These are phyloP conservation scores for Ormosia emarginata DNA, from an alignment of 306 rosid genomes.

Conservation along the genomic window DNA sequence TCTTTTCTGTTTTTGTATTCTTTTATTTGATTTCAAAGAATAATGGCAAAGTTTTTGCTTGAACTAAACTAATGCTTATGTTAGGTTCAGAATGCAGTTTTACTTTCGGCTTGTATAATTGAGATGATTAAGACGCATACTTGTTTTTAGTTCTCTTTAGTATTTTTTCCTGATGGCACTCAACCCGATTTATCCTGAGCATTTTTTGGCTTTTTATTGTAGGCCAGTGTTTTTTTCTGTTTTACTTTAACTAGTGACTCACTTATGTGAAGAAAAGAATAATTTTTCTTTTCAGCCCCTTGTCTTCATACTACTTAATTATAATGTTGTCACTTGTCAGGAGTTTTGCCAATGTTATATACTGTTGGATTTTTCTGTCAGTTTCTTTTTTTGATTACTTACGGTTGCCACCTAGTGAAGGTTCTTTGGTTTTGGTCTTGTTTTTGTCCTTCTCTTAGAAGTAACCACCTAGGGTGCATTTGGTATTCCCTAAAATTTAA, in stretches of 20 bases:
- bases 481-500: too few species aligned
- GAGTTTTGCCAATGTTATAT: constrained; percentile 2
- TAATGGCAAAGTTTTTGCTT: neutral
- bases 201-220: neutral
- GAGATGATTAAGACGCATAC: neutral
- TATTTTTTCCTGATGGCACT: neutral
- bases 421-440: constrained; percentile 11
- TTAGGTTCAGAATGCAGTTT: neutral
- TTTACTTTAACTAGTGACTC: constrained; percentile 3
- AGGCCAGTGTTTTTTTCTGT: constrained; percentile 12
- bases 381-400: constrained; percentile 1
- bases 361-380: neutral
- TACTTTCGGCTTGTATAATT: neutral
- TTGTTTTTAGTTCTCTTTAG: neutral
- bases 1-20: neutral
- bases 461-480: neutral
- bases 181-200: neutral
- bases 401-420: neutral
- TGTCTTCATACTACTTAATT: constrained; percentile 21
- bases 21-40: neutral
- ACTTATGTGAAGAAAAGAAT: constrained; percentile 31
- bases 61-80: neutral
- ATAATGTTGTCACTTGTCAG: constrained; percentile 14
- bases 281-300: constrained; percentile 16
- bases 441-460: neutral